These are phyloP conservation scores for Tanacetum coccineum DNA, from an alignment of 129 eudicot species.

Conservation along the genomic window DNA sequence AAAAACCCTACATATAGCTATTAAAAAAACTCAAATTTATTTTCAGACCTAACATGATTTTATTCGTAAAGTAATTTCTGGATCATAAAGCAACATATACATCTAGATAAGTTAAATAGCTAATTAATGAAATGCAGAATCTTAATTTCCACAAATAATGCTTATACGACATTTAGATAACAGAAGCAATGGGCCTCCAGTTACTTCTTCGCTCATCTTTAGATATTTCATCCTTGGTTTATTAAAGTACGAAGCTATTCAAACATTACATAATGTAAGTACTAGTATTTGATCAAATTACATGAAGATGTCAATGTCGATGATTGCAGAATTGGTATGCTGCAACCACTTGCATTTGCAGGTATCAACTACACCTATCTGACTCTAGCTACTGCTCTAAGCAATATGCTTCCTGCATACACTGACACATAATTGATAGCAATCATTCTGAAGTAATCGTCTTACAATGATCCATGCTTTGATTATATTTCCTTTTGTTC, in stretches of 20 bases:
- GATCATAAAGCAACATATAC: too few relatives aligned
- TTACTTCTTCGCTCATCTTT: background rate
- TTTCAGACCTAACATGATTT: too few relatives aligned
- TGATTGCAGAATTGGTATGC: background rate
- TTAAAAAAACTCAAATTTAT: too few relatives aligned
- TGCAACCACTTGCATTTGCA: background rate
- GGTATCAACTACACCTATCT: slow-evolving; percentile 1
- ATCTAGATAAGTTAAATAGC: too few relatives aligned
- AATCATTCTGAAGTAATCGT: background rate
- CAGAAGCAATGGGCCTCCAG: background rate
- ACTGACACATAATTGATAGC: background rate
- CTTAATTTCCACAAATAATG: too few relatives aligned
- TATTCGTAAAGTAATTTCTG: too few relatives aligned
- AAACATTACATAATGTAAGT: background rate
- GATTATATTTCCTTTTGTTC: background rate
- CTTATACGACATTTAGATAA: background rate
- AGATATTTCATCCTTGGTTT: background rate
- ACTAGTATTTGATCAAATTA: background rate
- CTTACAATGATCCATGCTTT: background rate
- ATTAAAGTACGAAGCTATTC: background rate
- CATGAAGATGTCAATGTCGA: background rate
- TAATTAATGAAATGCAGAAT: too few relatives aligned
- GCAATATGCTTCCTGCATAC: background rate
- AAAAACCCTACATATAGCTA: too few relatives aligned
- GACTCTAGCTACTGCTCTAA: background rate